Evolutionary conservation across 2,329 filamentous ascomycete species (phyloP).

Genomic region (Penicillium corylophilum): DNA sequence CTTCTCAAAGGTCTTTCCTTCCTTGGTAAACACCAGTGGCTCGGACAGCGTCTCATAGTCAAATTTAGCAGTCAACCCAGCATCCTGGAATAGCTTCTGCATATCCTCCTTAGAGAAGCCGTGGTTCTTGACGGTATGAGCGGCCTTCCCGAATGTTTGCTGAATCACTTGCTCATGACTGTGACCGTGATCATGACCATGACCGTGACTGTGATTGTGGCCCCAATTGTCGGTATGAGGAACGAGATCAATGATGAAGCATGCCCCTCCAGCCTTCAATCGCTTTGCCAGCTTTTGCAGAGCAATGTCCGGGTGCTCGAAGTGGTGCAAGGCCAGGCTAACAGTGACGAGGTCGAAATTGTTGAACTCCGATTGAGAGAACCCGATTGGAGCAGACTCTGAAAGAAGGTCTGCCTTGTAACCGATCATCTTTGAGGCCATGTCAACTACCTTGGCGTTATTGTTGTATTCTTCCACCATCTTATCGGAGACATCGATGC

Average conservation of each 20-base stretch:
- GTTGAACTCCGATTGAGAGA: conserved; percentile 62
- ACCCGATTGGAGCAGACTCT: conserved; percentile 52
- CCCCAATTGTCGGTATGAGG: conserved; percentile 45
- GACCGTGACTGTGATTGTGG: conserved; percentile 15
- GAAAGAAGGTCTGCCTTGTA: conserved; percentile 59
- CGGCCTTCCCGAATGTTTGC: conserved; percentile 34
- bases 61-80: conserved; percentile 60
- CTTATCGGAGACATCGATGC: conserved; percentile 68
- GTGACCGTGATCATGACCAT: conserved; percentile 27
- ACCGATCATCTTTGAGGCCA: conserved; percentile 57
- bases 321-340: conserved; percentile 66
- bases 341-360: conserved; percentile 68
- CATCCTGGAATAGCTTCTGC: conserved; percentile 60
- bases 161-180: conserved; percentile 13
- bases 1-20: conserved; percentile 25
- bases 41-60: conserved; percentile 55
- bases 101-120: conserved; percentile 65
- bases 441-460: conserved; percentile 53
- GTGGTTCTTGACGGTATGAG: conserved; percentile 61
- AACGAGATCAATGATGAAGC: conserved; percentile 68
- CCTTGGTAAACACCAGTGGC: conserved; percentile 47
- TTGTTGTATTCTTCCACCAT: conserved; percentile 70
- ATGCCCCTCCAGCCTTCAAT: conserved; percentile 63
- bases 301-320: conserved; percentile 62
- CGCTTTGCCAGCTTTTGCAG: conserved; percentile 60